Evolutionary conservation across 805 yeast species (phyloP).

Genomic region (Zygosaccharomyces siamensis): DNA sequence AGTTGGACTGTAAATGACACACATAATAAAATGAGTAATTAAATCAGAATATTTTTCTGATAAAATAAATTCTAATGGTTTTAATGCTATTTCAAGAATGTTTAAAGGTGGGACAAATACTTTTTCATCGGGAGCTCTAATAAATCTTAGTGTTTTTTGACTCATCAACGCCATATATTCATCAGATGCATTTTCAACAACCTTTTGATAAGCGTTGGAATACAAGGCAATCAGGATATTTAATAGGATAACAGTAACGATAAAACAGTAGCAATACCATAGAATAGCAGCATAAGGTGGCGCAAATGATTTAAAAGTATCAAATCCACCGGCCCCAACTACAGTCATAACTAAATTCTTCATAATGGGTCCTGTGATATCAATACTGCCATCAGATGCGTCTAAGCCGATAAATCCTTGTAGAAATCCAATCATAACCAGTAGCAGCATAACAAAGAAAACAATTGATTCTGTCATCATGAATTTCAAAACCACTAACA

Average conservation of each 20-base stretch:
- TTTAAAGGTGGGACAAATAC: conserved; percentile 85
- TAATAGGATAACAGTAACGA: conserved; percentile 68
- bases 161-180: conserved; percentile 83
- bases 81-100: conserved; percentile 55
- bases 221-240: conserved; percentile 81
- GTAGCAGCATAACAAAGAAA: conserved; percentile 66
- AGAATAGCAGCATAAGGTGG: conserved; percentile 82
- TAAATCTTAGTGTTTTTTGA: conserved; percentile 74
- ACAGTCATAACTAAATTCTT: conserved; percentile 65
- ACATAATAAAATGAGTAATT: conserved; percentile 55
- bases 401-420: conserved; percentile 87
- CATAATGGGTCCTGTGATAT: conserved; percentile 61
- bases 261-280: conserved; percentile 72
- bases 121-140: conserved; percentile 83
- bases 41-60: conserved; percentile 28
- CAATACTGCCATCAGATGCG: conserved; percentile 79
- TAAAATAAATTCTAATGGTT: conserved; percentile 42
- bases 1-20: conserved; percentile 63
- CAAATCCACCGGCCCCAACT: conserved; percentile 69
- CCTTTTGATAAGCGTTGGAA: conserved; percentile 76
- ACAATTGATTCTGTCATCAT: conserved; percentile 86
- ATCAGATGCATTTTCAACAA: conserved; percentile 76
- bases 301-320: conserved; percentile 63
- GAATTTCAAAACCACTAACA: conserved; percentile 77
- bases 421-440: conserved; percentile 72